Evolutionary conservation across 805 yeast species (phyloP).

Genomic region (Schizosaccharomyces octosporus): DNA sequence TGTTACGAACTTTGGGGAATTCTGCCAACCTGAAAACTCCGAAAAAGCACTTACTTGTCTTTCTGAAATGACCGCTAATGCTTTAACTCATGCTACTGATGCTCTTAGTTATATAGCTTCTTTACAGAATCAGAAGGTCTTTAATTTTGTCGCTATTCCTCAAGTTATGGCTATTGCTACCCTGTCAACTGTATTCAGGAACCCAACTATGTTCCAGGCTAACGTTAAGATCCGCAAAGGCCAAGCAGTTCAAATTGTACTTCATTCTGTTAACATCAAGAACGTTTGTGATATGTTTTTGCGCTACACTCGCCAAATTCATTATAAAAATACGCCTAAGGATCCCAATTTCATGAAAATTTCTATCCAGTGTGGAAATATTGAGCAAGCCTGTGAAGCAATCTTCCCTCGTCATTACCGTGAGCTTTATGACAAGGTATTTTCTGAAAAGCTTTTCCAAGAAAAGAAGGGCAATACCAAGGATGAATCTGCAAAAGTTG

Average conservation of each 20-base stretch:
- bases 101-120: slow-evolving; percentile 50
- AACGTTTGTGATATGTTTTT: slow-evolving; percentile 60
- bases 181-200: slow-evolving; percentile 59
- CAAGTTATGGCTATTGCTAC: slow-evolving; percentile 98
- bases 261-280: slow-evolving; percentile 46
- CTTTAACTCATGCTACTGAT: slow-evolving; percentile 55
- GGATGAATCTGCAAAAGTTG: neutral
- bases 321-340: slow-evolving; percentile 47
- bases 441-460: neutral
- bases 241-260: slow-evolving; percentile 41
- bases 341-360: slow-evolving; percentile 73
- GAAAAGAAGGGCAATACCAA: neutral
- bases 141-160: slow-evolving; percentile 88
- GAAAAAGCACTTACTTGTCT: slow-evolving; percentile 47
- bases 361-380: slow-evolving; percentile 65
- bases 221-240: slow-evolving; percentile 83
- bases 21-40: slow-evolving; percentile 24
- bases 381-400: slow-evolving; percentile 66
- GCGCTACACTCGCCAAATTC: slow-evolving; percentile 47
- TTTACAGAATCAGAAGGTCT: slow-evolving; percentile 57
- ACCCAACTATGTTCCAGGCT: slow-evolving; percentile 40
- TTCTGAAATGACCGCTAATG: slow-evolving; percentile 55
- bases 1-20: slow-evolving; percentile 34
- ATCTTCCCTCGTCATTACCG: slow-evolving; percentile 8
- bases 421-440: slow-evolving; percentile 1